These are phyloP conservation scores for barley (Hordeum vulgare) DNA, from an alignment of 176 grass and related monocot genomes.

Conservation along the genomic window MorexV3_pseudomolecules_assembly NC_058520.1:581942162-581942661, in stretches of 20 bases:
- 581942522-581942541: constrained; percentile 8
- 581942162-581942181: background rate
- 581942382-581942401: constrained; percentile 21
- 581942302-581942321: background rate
- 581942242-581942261: constrained; percentile 48
- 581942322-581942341: constrained; percentile 25
- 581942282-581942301: constrained; percentile 40
- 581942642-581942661: background rate
- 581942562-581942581: constrained; percentile 32
- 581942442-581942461: background rate
- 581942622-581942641: constrained; percentile 36
- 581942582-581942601: constrained; percentile 48
- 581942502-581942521: background rate
- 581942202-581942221: constrained; percentile 42
- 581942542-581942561: constrained; percentile 49
- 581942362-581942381: constrained; percentile 44
- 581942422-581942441: constrained; percentile 34
- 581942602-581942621: constrained; percentile 41
- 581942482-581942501: background rate
- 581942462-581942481: background rate
- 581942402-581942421: constrained; percentile 39
- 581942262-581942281: background rate
- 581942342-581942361: constrained; percentile 33
- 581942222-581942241: constrained; percentile 46
- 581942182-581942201: constrained; percentile 26